Evolutionary conservation across 768 basidiomycete species (phyloP).

Genomic region (Boletus fagicola): DNA sequence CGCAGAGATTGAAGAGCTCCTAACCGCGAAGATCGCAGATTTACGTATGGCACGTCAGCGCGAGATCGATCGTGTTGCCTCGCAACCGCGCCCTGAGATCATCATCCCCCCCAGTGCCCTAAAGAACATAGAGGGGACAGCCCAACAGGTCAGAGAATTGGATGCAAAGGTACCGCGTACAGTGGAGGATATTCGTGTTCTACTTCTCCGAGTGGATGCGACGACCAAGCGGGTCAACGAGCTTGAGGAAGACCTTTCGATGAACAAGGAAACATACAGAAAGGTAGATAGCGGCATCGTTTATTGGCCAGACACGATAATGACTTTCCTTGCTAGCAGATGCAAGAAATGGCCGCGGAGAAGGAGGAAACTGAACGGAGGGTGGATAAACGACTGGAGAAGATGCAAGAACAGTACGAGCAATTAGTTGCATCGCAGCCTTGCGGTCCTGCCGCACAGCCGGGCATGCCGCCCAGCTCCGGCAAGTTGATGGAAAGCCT

Average conservation of each 20-base stretch:
- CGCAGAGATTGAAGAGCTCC: conserved; percentile 18
- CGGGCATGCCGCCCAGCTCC: neutral
- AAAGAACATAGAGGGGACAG: conserved; percentile 18
- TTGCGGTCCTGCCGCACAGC: neutral
- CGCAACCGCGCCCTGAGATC: conserved; percentile 19
- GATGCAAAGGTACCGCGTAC: conserved; percentile 24
- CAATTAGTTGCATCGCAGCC: conserved; percentile 12
- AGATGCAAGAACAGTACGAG: conserved; percentile 19
- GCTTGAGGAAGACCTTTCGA: conserved; percentile 24
- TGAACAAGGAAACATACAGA: conserved; percentile 12
- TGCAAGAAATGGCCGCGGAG: conserved; percentile 16
- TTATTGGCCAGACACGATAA: neutral
- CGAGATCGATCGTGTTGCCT: conserved; percentile 19
- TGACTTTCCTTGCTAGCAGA: conserved; percentile 15
- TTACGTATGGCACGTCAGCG: conserved; percentile 23
- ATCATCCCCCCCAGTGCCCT: conserved; percentile 19
- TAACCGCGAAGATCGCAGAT: conserved; percentile 18
- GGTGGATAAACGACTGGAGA: conserved; percentile 14
- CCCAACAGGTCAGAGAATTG: conserved; percentile 18
- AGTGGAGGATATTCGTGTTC: conserved; percentile 25
- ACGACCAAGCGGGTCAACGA: conserved; percentile 18
- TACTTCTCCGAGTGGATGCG: conserved; percentile 26
- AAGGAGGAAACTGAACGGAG: conserved; percentile 13
- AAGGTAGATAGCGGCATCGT: conserved; percentile 15
- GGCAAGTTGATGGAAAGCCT: conserved; percentile 21